phyloP scores from a whole-genome alignment of 257 asterid genomes.

The Linderniella brevidens region DNA sequence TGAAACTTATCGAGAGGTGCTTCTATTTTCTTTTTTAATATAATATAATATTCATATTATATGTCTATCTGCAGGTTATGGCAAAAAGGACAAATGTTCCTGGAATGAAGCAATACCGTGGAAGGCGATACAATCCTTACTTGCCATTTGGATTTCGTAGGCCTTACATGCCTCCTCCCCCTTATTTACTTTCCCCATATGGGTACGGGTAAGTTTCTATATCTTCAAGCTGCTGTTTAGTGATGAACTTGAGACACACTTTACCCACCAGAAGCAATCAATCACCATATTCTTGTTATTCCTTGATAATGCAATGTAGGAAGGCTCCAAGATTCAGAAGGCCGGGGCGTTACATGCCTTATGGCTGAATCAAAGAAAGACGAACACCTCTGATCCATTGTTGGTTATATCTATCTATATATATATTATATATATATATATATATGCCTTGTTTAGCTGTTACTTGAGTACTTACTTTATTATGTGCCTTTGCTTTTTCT shows the following conservation, averaged over 20 bases:
- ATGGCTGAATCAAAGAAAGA: conserved; percentile 23
- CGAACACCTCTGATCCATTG: no score
- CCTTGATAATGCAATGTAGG: conserved; percentile 28
- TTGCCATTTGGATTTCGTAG: conserved; percentile 21
- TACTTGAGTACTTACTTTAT: no score
- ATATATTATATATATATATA: no score
- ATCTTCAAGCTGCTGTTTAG: not conserved
- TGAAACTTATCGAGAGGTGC: not conserved
- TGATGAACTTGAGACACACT: not conserved
- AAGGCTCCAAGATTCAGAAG: conserved; percentile 48
- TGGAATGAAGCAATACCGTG: conserved; percentile 51
- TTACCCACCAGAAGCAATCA: no score
- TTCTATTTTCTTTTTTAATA: not conserved
- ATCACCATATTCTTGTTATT: no score
- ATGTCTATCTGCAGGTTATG: conserved; percentile 28
- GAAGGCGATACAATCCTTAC: conserved; percentile 30
- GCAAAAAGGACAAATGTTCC: conserved; percentile 55
- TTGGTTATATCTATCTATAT: no score
- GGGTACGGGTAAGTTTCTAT: conserved; percentile 29
- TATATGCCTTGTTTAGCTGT: no score
- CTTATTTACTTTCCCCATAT: conserved; percentile 26
- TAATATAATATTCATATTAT: not conserved
- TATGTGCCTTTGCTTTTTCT: no score
- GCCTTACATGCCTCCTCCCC: conserved; percentile 26
- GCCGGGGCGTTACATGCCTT: conserved; percentile 47